Base-by-base conservation (phyloP, 2,329 filamentous ascomycete genomes). In the Colletotrichum plurivorum region DNA sequence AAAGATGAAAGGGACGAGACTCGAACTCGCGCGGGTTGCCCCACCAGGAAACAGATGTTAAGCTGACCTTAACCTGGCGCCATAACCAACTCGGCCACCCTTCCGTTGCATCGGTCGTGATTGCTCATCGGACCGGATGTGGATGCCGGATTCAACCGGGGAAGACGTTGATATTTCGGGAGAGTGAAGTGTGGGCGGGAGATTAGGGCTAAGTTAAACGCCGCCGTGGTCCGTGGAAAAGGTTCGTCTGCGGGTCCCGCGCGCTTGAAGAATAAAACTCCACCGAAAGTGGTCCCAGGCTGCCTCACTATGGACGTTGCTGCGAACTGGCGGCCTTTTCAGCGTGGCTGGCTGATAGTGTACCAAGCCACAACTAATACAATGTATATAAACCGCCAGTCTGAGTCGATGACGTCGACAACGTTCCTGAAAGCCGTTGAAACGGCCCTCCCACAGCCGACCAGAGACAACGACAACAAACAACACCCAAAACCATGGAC, bases 21-120 rank as follows among this genome's bases (percentile, higher is more conserved):
- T 69, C 66, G 66, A 69, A 69, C 66, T 69, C 66, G 66, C 66
- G 66, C 66, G 66, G 66, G 66, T 69, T 69, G 66, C 66, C 66
- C 66, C 66, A 69, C 66, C 66, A 69, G 66, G 66, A 69, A 69
- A 69, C 66, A 69, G 61, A 69, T 69, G 61, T 65, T 60, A 69
- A 69, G 61, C 54, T 69, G 66, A 66, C 66, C 66, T 66, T 60
- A 60, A 69, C 61, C 61, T 66, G 62, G 66, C 66, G 66, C 66
- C 66, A 69, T 69, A 69, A 69, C 66, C 66, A 69, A 69, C 66
- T 69, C 66, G 66, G 66, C 66, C 66, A 69, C 66, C 66, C 66
- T 69, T 60, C 66, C 66, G 49, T 49, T 31, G 4, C 18, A 18
- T 15, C 31, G 31, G 31, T 36, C 31, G 31, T 20, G 48, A 49